Evolutionary conservation across 495 filamentous ascomycete species (phyloP), one percentile per base, ranked within the genome.

Genomic region (Hypoxylon intermedium): DNA sequence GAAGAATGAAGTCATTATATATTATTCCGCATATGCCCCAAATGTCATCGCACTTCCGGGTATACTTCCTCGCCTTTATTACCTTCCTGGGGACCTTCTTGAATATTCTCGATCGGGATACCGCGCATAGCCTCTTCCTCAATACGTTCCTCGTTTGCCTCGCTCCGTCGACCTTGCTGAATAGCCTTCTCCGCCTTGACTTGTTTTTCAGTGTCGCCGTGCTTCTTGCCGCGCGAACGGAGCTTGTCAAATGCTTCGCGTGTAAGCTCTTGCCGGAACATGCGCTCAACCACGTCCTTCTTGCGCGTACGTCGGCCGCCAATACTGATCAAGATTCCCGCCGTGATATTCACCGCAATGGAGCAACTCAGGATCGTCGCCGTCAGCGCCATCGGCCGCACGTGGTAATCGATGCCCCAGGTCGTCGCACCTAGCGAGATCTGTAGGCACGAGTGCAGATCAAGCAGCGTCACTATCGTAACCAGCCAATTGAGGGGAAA

Each of bases 361-460:
- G 85, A 89, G 67, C 82, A 89, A 70, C 85, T 88, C 5, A 93
- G 87, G 52, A 93, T 90, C 20, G 89, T 85, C 2, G 90, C 89
- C 0, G 90, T 93, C 15, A 90, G 63, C 0, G 89, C 90, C 51
- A 85, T 81, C 0, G 85, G 85, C 2, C 89, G 84, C 0, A 71
- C 67, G 24, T 82, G 77, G 62, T 85, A 86, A 66, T 82, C 76
- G 64, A 91, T 91, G 33, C 79, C 82, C 83, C 85, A 93, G 0
- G 90, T 93, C 58, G 83, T 86, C 0, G 85, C 79, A 9, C 89
- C 90, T 2, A 93, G 84, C 0, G 87, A 77, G 54, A 93, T 88
- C 67, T 93, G 90, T 40, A 93, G 77, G 11, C 85, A 70, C 7
- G 84, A 88, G 67, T 93, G 90, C 44, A 82, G 83, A 64, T 93